Evolutionary conservation across 116 monocot genomes (phyloP).

Genomic region (Cymodocea nodosa): DNA sequence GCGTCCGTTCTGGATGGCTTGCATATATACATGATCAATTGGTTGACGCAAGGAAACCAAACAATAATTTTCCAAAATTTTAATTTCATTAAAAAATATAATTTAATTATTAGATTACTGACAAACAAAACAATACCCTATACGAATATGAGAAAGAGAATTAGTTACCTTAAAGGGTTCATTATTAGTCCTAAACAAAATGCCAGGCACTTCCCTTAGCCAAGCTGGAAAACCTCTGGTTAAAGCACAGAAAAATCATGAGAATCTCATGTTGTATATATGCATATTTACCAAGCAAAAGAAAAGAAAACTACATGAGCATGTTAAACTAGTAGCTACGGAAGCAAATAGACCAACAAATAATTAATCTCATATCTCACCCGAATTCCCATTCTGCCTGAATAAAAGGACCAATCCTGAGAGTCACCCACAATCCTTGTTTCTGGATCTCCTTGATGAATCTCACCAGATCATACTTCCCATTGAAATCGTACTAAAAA

Average conservation of each 20-base stretch:
- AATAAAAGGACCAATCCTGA: slow-evolving; percentile 70
- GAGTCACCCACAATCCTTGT: slow-evolving; percentile 36
- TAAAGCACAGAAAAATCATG: neutral
- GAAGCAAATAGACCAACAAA: neutral
- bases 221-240: slow-evolving; percentile 52
- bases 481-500: slow-evolving; percentile 18
- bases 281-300: too few species aligned
- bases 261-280: neutral
- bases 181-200: slow-evolving; percentile 45
- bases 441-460: slow-evolving; percentile 54
- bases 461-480: slow-evolving; percentile 36
- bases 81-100: too few species aligned
- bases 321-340: neutral
- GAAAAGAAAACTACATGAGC: neutral
- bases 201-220: slow-evolving; percentile 34
- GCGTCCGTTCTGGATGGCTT: too few species aligned
- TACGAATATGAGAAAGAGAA: too few species aligned
- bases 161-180: slow-evolving; percentile 40
- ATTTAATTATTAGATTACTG: too few species aligned
- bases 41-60: too few species aligned
- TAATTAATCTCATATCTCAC: slow-evolving; percentile 8
- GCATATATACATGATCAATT: too few species aligned
- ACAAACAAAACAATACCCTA: too few species aligned
- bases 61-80: too few species aligned
- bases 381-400: slow-evolving; percentile 83